Evolutionary conservation across 192 early-diverging fungal species (phyloP).

Genomic region (Kickxella alabastrina): DNA sequence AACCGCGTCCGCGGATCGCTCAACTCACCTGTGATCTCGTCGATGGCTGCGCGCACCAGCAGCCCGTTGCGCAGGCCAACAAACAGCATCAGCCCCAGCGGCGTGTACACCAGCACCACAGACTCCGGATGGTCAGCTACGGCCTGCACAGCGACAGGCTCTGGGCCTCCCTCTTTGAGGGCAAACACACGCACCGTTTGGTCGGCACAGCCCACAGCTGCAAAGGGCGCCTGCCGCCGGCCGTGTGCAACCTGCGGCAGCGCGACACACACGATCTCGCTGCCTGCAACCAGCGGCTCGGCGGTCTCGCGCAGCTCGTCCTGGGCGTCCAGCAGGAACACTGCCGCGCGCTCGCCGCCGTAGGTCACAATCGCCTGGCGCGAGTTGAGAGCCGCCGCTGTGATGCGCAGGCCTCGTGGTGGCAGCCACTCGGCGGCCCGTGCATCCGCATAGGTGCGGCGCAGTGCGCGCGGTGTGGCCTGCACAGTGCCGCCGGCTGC

Average conservation of each 20-base stretch:
- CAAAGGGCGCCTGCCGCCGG: constrained; percentile 67
- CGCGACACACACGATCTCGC: constrained; percentile 69
- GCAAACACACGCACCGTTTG: constrained; percentile 85
- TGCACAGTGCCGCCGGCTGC: constrained; percentile 88
- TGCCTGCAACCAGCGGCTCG: constrained; percentile 67
- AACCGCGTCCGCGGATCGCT: constrained; percentile 80
- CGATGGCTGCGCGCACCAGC: constrained; percentile 79
- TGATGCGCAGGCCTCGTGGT: constrained; percentile 66
- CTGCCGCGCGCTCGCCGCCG: constrained; percentile 74
- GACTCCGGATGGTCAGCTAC: constrained; percentile 65
- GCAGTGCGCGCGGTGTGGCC: constrained; percentile 84
- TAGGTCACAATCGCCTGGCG: constrained; percentile 82
- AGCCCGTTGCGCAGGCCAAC: constrained; percentile 90
- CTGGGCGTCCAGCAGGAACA: constrained; percentile 83
- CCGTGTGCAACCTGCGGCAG: constrained; percentile 78
- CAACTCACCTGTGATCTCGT: constrained; percentile 76
- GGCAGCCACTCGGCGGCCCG: constrained; percentile 93
- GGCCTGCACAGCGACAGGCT: constrained; percentile 74
- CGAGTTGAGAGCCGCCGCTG: constrained; percentile 75
- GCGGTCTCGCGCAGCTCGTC: constrained; percentile 86
- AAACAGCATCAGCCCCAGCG: constrained; percentile 60
- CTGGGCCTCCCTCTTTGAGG: constrained; percentile 73
- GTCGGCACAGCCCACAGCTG: constrained; percentile 91
- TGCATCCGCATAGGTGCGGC: constrained; percentile 82
- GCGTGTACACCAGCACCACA: constrained; percentile 65